phyloP scores from a whole-genome alignment of 2,329 filamentous ascomycete genomes.

The Ophiostoma tasmaniense region DNA sequence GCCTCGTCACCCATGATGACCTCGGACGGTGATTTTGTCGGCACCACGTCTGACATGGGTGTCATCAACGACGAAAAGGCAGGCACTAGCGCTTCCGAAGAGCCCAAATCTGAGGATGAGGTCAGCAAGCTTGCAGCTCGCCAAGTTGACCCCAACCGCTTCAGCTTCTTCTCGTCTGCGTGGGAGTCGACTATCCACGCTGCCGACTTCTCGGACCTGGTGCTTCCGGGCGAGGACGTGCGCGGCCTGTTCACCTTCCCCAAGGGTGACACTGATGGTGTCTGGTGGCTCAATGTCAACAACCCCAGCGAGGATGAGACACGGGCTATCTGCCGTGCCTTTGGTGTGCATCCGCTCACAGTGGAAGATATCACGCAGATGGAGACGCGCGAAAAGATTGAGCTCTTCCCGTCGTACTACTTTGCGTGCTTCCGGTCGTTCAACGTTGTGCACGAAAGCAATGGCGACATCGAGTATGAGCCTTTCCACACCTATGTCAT shows the following conservation, averaged over 20 bases:
- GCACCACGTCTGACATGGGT: constrained; percentile 36
- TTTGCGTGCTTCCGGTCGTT: constrained; percentile 97
- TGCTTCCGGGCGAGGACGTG: constrained; percentile 83
- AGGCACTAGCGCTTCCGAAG: neutral
- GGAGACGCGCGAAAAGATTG: constrained; percentile 95
- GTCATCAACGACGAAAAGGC: constrained; percentile 42
- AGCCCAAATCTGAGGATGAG: constrained; percentile 39
- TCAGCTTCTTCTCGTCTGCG: constrained; percentile 95
- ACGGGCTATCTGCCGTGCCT: constrained; percentile 80
- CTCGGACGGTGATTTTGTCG: constrained; percentile 47
- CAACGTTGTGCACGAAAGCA: constrained; percentile 66
- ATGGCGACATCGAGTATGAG: constrained; percentile 75
- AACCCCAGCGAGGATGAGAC: constrained; percentile 85
- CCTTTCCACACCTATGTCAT: constrained; percentile 96
- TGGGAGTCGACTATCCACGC: constrained; percentile 91
- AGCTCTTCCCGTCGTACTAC: constrained; percentile 95
- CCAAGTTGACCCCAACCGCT: constrained; percentile 63
- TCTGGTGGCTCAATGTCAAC: constrained; percentile 98
- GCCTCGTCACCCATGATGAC: constrained; percentile 37
- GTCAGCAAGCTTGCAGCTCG: constrained; percentile 18
- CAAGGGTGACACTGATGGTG: constrained; percentile 59
- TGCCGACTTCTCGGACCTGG: constrained; percentile 74
- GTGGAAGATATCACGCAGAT: constrained; percentile 94
- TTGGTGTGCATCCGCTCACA: constrained; percentile 90
- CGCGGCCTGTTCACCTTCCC: constrained; percentile 72